Evolutionary conservation across 352 stramenopile genomes (phyloP).

Genomic region (Globisporangium alternatum): DNA sequence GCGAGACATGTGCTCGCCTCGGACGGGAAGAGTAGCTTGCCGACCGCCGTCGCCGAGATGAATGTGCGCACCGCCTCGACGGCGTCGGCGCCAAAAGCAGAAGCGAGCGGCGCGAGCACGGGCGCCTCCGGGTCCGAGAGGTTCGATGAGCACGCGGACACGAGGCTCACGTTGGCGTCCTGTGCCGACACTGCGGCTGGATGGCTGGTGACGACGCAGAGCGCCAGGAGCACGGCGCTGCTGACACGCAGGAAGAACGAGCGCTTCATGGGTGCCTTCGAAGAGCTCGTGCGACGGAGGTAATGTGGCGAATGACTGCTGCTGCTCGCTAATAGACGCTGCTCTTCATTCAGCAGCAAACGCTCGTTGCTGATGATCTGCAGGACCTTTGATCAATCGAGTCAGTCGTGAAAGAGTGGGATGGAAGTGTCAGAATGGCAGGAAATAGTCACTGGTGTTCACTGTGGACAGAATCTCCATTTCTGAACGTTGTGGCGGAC

Average conservation of each 20-base stretch:
- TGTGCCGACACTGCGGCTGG: not conserved
- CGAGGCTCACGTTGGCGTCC: constrained; percentile 14
- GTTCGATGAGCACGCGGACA: constrained; percentile 21
- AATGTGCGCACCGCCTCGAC: constrained; percentile 22
- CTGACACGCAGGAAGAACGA: not conserved
- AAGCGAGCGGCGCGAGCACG: constrained; percentile 21
- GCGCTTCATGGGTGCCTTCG: not conserved
- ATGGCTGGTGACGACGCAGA: not conserved
- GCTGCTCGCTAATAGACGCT: not conserved
- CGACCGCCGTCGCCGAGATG: constrained; percentile 24
- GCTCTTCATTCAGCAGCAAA: not conserved
- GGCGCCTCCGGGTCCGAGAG: constrained; percentile 25
- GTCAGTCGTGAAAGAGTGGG: not conserved
- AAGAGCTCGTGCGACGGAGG: too few species aligned
- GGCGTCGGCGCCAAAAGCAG: constrained; percentile 16
- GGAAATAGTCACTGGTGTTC: too few species aligned
- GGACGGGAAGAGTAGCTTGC: constrained; percentile 37
- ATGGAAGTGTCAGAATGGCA: not conserved
- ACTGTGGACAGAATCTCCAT: too few species aligned
- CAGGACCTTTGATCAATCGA: not conserved
- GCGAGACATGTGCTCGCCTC: constrained; percentile 51
- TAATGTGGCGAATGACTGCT: not conserved
- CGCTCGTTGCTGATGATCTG: not conserved
- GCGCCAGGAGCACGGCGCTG: constrained; percentile 1
- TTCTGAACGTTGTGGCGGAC: too few species aligned